Percentiles rank a stretch among this genome's conserved stretches.
phyloP scores from a whole-genome alignment of 495 filamentous ascomycete genomes.

The Chaetomium tenue region DNA sequence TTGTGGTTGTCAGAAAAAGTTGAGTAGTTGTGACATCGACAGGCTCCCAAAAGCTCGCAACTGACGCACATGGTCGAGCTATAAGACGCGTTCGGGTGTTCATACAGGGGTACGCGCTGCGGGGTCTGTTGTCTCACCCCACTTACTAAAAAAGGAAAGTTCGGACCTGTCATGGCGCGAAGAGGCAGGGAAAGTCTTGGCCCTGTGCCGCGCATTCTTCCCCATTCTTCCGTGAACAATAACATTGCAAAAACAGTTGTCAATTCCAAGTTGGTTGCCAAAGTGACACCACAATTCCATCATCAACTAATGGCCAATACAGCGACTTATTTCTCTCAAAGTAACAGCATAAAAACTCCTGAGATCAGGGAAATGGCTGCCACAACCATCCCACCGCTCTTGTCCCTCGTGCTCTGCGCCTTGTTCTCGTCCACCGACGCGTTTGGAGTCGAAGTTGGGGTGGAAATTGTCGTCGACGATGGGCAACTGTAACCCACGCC shows the following conservation, averaged over 20 bases:
- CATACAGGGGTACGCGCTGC: background rate
- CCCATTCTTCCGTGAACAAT: no score
- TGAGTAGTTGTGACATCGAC: background rate
- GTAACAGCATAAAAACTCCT: background rate
- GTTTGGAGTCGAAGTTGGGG: background rate
- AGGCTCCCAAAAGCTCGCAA: background rate
- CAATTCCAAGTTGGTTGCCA: no score
- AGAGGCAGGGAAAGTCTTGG: background rate
- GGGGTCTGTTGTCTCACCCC: constrained; percentile 3
- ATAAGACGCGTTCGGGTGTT: constrained; percentile 9
- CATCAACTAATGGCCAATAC: no score
- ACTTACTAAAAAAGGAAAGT: background rate
- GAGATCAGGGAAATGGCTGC: background rate
- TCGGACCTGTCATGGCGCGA: background rate
- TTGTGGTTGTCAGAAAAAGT: background rate
- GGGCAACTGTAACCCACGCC: background rate
- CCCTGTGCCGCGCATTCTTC: no score
- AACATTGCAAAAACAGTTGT: no score
- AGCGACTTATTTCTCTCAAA: background rate
- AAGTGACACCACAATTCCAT: background rate
- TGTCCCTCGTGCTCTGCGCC: background rate
- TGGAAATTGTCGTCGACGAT: background rate
- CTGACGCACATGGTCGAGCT: background rate
- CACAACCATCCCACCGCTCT: background rate
- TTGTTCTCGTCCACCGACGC: background rate